A percentile compares a stretch with the other conserved stretches of the same genome.
These are phyloP conservation scores for Sanghuangporus sanghuang DNA, from an alignment of 1,284 basidiomycete species.

Conservation along the genomic window DNA sequence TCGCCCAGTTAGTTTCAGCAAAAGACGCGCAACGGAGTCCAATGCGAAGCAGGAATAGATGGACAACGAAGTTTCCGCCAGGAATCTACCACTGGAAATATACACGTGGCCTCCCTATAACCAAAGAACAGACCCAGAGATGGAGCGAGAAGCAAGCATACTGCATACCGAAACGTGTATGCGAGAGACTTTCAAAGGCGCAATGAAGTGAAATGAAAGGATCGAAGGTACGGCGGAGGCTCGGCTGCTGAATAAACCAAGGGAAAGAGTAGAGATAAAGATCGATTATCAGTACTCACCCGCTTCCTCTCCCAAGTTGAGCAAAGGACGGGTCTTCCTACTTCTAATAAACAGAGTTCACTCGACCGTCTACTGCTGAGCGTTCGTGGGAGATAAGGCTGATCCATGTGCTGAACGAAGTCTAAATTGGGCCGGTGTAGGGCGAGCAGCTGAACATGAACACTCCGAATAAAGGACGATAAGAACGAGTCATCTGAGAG, in stretches of 20 bases:
- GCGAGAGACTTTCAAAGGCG: background rate
- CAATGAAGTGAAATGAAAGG: background rate
- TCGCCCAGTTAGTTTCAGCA: too few species aligned
- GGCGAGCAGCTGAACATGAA: background rate
- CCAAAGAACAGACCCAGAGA: background rate
- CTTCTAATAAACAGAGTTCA: background rate
- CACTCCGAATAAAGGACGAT: conserved; percentile 1
- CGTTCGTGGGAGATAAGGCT: background rate
- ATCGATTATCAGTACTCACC: background rate
- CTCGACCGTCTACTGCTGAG: background rate
- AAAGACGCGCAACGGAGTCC: too few species aligned
- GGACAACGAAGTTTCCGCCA: too few species aligned
- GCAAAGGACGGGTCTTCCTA: background rate
- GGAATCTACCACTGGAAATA: too few species aligned
- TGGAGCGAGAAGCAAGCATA: background rate
- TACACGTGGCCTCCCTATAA: too few species aligned
- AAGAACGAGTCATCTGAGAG: background rate
- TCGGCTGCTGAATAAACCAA: background rate
- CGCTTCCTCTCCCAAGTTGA: background rate
- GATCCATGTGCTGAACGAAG: background rate
- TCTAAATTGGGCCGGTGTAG: background rate
- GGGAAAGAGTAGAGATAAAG: background rate
- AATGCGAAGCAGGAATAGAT: too few species aligned
- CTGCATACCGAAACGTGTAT: background rate
- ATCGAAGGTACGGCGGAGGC: background rate